Conservation (phyloP, 148 eudicot species). For the Camellia granthamiana region DNA sequence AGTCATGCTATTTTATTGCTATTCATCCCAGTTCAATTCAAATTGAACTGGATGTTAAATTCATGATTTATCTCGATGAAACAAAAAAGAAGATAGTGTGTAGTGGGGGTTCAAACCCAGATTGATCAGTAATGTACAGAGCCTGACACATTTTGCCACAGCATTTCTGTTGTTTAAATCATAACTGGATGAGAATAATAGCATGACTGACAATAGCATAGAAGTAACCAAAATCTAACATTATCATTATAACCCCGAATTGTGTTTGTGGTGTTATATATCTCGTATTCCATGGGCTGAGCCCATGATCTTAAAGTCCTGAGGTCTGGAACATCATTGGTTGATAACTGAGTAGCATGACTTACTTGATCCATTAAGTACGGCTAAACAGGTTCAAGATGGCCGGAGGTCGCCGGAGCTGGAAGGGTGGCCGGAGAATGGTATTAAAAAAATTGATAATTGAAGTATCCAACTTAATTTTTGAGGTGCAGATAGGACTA, state of each 20-base stretch:
- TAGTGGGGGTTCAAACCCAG: too few relatives aligned
- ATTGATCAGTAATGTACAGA: background rate
- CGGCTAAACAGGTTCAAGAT: slow-evolving; percentile 53
- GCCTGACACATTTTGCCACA: background rate
- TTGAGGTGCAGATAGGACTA: too few relatives aligned
- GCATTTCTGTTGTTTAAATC: background rate
- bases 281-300: slow-evolving; percentile 65
- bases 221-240: slow-evolving; percentile 25
- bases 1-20: too few relatives aligned
- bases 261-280: slow-evolving; percentile 4
- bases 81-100: too few relatives aligned
- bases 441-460: too few relatives aligned
- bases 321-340: slow-evolving; percentile 59
- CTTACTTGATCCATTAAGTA: slow-evolving; percentile 61
- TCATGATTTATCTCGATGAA: too few relatives aligned
- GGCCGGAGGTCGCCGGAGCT: too few relatives aligned
- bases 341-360: slow-evolving; percentile 58
- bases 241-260: slow-evolving; percentile 36
- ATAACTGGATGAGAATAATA: background rate
- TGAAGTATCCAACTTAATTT: too few relatives aligned
- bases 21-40: too few relatives aligned
- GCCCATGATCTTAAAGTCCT: slow-evolving; percentile 64
- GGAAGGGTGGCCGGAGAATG: too few relatives aligned
- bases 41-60: too few relatives aligned
- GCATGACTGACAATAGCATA: background rate